Conservation (phyloP, 495 filamentous ascomycete genomes). For the Hypoxylon lienhwacheense region DNA sequence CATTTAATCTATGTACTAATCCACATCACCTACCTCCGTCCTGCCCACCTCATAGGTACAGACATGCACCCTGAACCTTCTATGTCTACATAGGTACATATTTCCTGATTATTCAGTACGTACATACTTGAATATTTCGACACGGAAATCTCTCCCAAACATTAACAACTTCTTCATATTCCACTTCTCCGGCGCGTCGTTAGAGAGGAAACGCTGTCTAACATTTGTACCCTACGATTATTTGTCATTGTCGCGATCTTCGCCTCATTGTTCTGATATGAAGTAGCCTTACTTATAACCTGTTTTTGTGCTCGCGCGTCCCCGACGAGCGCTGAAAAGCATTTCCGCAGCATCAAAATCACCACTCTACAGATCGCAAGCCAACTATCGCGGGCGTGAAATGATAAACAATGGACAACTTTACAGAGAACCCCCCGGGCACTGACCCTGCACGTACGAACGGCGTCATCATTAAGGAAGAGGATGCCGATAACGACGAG, state of each 20-base stretch:
- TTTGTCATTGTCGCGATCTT: constrained; percentile 3
- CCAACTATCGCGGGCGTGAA: constrained; percentile 1
- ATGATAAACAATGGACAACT: constrained; percentile 4
- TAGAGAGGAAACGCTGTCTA: not conserved
- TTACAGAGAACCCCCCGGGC: not conserved
- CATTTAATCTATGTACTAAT: too few species aligned
- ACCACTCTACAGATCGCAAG: not conserved
- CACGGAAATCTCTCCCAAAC: too few species aligned
- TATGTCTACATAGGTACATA: too few species aligned
- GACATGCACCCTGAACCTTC: too few species aligned
- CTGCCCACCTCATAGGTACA: too few species aligned
- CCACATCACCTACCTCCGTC: too few species aligned
- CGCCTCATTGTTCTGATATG: constrained; percentile 13
- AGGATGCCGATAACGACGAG: constrained; percentile 32
- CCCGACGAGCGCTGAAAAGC: constrained; percentile 1
- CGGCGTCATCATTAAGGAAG: constrained; percentile 34
- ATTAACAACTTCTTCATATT: not conserved
- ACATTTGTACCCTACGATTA: constrained; percentile 14
- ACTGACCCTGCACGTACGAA: constrained; percentile 8
- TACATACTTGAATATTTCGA: too few species aligned
- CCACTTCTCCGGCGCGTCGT: not conserved
- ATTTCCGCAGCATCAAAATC: not conserved
- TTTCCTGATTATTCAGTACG: too few species aligned
- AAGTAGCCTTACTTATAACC: constrained; percentile 4
- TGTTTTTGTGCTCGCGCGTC: constrained; percentile 11